Conservation (phyloP, 164 flowering plant genomes). For the Platanus orientalis region DNA sequence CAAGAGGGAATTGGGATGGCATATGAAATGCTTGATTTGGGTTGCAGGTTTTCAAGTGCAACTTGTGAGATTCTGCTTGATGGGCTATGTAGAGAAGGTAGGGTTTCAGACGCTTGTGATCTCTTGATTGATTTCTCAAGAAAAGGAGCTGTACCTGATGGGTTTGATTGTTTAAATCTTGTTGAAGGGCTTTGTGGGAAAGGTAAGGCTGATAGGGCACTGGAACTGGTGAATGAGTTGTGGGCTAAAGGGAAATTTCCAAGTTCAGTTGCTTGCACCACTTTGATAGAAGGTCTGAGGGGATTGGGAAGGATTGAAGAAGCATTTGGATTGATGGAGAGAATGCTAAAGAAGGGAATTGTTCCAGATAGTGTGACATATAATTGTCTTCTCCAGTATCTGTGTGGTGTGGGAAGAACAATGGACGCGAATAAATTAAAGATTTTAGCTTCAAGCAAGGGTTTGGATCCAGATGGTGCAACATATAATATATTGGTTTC, state of each 20-base stretch:
- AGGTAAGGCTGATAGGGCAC: constrained; percentile 39
- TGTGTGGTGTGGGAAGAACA: constrained; percentile 55
- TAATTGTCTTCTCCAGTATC: constrained; percentile 57
- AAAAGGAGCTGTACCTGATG: constrained; percentile 56
- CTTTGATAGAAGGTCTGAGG: constrained; percentile 68
- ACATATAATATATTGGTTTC: constrained; percentile 53
- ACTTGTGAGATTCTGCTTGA: constrained; percentile 79
- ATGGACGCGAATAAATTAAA: constrained; percentile 62
- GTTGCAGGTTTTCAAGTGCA: constrained; percentile 53
- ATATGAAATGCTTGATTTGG: constrained; percentile 81
- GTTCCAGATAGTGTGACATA: constrained; percentile 72
- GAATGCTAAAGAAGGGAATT: constrained; percentile 55
- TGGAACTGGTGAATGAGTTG: constrained; percentile 49
- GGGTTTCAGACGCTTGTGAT: constrained; percentile 44
- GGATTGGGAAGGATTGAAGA: constrained; percentile 33
- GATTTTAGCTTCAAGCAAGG: constrained; percentile 62
- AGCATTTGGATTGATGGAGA: constrained; percentile 44
- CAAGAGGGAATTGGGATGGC: constrained; percentile 76
- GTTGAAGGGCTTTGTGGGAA: constrained; percentile 52
- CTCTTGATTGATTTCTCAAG: constrained; percentile 51
- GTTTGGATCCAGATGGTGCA: constrained; percentile 50
- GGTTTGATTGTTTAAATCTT: constrained; percentile 50
- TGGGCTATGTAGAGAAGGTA: constrained; percentile 64
- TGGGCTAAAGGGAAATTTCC: constrained; percentile 56
- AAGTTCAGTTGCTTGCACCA: constrained; percentile 53